Percentiles rank a stretch among this genome's conserved stretches.
These are phyloP conservation scores for Auriscalpium microsporum DNA, from an alignment of 768 basidiomycete genomes.

Conservation along the genomic window DNA sequence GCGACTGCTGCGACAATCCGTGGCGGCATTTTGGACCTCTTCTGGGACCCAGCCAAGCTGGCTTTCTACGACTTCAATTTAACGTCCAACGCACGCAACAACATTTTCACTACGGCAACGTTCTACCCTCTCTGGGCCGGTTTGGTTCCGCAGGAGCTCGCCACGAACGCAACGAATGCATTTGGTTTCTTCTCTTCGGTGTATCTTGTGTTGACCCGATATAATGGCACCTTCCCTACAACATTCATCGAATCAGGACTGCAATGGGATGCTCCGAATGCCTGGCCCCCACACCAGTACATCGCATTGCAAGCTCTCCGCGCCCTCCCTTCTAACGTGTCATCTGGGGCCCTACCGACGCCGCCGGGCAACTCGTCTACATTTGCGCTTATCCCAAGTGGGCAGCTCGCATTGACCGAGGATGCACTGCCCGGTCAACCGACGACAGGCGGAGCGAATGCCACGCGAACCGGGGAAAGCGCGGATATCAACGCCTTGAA, in stretches of 20 bases:
- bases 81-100: slow-evolving; percentile 54
- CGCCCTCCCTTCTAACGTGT: slow-evolving; percentile 64
- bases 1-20: slow-evolving; percentile 49
- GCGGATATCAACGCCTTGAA: slow-evolving; percentile 54
- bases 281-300: slow-evolving; percentile 84
- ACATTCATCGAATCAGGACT: slow-evolving; percentile 72
- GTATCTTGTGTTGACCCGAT: slow-evolving; percentile 73
- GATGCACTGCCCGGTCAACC: slow-evolving; percentile 63
- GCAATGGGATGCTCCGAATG: slow-evolving; percentile 88
- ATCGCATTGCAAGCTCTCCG: slow-evolving; percentile 72
- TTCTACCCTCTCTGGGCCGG: slow-evolving; percentile 86
- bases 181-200: slow-evolving; percentile 68
- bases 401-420: slow-evolving; percentile 79
- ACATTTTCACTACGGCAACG: slow-evolving; percentile 62
- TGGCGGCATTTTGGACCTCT: slow-evolving; percentile 72
- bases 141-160: slow-evolving; percentile 70
- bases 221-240: slow-evolving; percentile 79
- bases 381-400: slow-evolving; percentile 61
- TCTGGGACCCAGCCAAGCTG: slow-evolving; percentile 77
- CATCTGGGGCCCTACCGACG: slow-evolving; percentile 45
- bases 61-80: slow-evolving; percentile 90
- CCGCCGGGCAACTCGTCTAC: slow-evolving; percentile 44
- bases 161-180: slow-evolving; percentile 46
- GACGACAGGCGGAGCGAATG: slow-evolving; percentile 35
- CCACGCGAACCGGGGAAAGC: slow-evolving; percentile 40